These are phyloP conservation scores for Clavariopsis aquatica DNA, from an alignment of 495 filamentous ascomycete species.

Conservation along the genomic window DNA sequence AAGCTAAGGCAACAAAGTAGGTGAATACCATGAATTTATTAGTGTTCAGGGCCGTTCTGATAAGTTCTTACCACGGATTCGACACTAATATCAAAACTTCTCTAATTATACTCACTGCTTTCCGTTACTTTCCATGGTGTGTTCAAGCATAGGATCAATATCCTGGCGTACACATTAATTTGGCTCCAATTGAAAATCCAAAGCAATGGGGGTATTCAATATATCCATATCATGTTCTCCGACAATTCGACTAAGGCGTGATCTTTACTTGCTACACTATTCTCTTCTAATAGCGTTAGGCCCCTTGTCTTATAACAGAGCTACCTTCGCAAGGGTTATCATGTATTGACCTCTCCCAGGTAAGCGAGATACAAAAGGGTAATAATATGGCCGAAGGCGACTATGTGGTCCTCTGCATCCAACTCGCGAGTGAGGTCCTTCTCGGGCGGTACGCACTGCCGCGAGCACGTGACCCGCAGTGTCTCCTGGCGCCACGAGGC, in stretches of 20 bases:
- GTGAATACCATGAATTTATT: too few relatives aligned
- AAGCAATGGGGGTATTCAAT: not conserved
- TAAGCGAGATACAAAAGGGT: constrained; percentile 1
- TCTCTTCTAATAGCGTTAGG: not conserved
- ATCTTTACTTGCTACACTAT: constrained; percentile 4
- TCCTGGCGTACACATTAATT: constrained; percentile 1
- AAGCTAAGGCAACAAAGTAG: too few relatives aligned
- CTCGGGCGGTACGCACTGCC: constrained; percentile 6
- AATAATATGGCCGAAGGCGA: constrained; percentile 5
- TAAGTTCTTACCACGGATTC: constrained; percentile 1
- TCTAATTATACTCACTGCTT: constrained; percentile 5
- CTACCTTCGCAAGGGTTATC: not conserved
- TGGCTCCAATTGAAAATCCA: not conserved
- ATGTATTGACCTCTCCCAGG: constrained; percentile 1
- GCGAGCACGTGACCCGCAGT: constrained; percentile 3
- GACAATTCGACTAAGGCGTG: not conserved
- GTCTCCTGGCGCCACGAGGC: constrained; percentile 8
- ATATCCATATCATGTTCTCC: constrained; percentile 5
- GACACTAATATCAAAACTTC: constrained; percentile 6
- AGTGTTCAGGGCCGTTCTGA: not conserved
- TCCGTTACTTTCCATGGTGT: not conserved
- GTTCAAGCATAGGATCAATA: constrained; percentile 4
- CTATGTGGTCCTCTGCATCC: constrained; percentile 3
- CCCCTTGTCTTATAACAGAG: not conserved
- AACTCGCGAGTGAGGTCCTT: constrained; percentile 6